Conservation (phyloP, 2,329 filamentous ascomycete species). For the Tolypocladium endophyticum region DNA sequence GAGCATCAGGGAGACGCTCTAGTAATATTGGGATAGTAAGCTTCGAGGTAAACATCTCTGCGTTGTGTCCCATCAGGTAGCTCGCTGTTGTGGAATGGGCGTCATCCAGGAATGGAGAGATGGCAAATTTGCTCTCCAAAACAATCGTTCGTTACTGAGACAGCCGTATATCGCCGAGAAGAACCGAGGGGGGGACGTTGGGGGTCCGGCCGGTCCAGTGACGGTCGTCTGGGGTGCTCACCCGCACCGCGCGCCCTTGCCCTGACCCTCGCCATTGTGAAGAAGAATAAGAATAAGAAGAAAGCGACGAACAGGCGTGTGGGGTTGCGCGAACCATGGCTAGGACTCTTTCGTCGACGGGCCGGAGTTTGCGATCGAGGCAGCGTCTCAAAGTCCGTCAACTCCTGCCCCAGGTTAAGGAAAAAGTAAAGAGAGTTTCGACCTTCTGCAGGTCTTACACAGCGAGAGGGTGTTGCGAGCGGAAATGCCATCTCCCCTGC, state of each 20-base stretch:
- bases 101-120: constrained; percentile 6
- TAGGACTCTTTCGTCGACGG: not conserved
- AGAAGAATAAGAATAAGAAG: not conserved
- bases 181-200: constrained; percentile 3
- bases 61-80: not conserved
- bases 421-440: constrained; percentile 5
- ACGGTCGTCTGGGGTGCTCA: not conserved
- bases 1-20: no score
- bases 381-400: not conserved
- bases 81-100: constrained; percentile 1
- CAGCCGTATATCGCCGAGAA: constrained; percentile 14
- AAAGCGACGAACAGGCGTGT: not conserved
- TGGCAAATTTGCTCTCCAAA: constrained; percentile 14
- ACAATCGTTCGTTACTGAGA: constrained; percentile 15
- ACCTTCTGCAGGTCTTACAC: constrained; percentile 10
- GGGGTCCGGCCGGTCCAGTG: no score
- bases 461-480: constrained; percentile 1
- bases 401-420: not conserved
- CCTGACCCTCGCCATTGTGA: not conserved
- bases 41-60: no score
- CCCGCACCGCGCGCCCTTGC: not conserved
- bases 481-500: not conserved
- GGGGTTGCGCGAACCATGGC: not conserved
- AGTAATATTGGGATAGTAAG: no score
- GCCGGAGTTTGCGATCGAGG: not conserved